Evolutionary conservation across 2,329 filamentous ascomycete genomes (phyloP).

Genomic region (Zymoseptoria brevis): DNA sequence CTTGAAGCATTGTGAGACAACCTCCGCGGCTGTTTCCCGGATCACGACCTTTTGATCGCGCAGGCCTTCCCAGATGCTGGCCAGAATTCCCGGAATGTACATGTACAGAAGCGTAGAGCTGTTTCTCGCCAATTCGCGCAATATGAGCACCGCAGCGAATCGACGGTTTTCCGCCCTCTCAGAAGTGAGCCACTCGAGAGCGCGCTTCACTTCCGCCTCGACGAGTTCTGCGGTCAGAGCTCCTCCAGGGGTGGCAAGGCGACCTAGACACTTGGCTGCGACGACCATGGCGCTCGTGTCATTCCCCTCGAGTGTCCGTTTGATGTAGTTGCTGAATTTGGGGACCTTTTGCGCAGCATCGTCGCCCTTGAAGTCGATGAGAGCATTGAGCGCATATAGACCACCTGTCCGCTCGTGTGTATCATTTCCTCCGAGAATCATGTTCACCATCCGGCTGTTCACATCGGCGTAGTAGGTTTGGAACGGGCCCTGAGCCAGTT

Average conservation of each 20-base stretch:
- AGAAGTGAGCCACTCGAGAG: constrained; percentile 92
- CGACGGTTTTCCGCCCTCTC: constrained; percentile 88
- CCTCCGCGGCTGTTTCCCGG: constrained; percentile 81
- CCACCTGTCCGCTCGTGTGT: constrained; percentile 84
- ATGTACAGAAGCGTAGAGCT: constrained; percentile 93
- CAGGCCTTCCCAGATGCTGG: constrained; percentile 91
- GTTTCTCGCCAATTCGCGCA: constrained; percentile 83
- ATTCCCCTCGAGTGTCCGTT: constrained; percentile 79
- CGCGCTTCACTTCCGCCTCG: constrained; percentile 92
- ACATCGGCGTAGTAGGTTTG: constrained; percentile 56
- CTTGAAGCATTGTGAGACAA: constrained; percentile 88
- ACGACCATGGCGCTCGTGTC: constrained; percentile 86
- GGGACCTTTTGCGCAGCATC: constrained; percentile 91
- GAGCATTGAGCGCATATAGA: constrained; percentile 80
- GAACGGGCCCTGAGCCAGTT: constrained; percentile 76
- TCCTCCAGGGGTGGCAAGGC: constrained; percentile 84
- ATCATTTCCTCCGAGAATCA: constrained; percentile 80
- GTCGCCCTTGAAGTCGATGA: constrained; percentile 94
- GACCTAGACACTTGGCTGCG: constrained; percentile 80
- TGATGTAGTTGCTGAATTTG: constrained; percentile 83
- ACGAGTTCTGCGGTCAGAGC: constrained; percentile 92
- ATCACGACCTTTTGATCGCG: constrained; percentile 87
- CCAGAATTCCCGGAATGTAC: constrained; percentile 90
- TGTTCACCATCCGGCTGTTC: constrained; percentile 58
- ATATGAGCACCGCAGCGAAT: constrained; percentile 84